Evolutionary conservation across 768 basidiomycete genomes (phyloP).

Genomic region (Hydnomerulius pinastri): DNA sequence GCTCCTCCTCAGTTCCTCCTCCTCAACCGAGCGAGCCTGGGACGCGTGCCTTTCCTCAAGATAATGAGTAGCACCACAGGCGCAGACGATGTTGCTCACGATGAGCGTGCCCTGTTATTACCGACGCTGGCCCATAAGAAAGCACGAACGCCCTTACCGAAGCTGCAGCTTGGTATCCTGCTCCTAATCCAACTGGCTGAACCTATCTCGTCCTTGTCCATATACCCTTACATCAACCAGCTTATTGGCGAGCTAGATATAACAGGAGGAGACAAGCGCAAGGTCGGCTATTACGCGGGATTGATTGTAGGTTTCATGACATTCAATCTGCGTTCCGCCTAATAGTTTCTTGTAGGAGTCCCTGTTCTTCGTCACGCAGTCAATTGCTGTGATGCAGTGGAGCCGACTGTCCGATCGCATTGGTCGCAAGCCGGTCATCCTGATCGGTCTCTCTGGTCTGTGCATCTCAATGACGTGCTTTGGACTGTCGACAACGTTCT

Average conservation of each 20-base stretch:
- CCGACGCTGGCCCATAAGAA: conserved; percentile 1
- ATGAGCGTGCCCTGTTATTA: conserved; percentile 16
- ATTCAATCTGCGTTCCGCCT: not conserved
- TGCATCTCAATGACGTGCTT: conserved; percentile 70
- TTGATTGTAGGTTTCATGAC: conserved; percentile 49
- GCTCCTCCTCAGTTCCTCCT: no score
- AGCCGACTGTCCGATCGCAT: conserved; percentile 67
- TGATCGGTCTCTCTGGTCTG: conserved; percentile 61
- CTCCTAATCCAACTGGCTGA: conserved; percentile 35
- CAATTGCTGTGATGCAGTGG: conserved; percentile 71
- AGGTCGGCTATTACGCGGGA: conserved; percentile 67
- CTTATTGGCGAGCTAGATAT: conserved; percentile 33
- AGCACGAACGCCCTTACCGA: conserved; percentile 37
- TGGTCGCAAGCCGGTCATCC: conserved; percentile 73
- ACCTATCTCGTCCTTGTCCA: conserved; percentile 41
- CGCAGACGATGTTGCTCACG: conserved; percentile 6
- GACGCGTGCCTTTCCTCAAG: no score
- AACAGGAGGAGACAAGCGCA: conserved; percentile 24
- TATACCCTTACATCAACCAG: conserved; percentile 52
- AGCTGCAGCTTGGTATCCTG: conserved; percentile 39
- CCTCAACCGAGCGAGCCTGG: no score
- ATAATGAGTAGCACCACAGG: no score
- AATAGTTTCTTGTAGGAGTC: conserved; percentile 53
- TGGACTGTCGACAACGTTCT: conserved; percentile 68
- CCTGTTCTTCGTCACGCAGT: conserved; percentile 74